These are phyloP conservation scores for Candida gigantensis DNA, from an alignment of 1,139 yeast genomes.

Conservation along the genomic window DNA sequence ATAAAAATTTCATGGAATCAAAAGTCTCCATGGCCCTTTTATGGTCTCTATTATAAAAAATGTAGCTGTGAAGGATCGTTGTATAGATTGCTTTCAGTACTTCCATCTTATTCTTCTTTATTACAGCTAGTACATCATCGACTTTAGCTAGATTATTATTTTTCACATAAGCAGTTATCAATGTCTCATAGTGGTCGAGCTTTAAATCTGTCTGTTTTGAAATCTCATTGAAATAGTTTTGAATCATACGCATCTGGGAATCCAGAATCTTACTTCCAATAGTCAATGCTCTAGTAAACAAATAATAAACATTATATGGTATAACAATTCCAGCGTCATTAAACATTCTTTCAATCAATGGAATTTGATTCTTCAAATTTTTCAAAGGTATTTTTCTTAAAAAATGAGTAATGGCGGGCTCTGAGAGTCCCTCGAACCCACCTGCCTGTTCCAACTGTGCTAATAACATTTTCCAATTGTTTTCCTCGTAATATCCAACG, in stretches of 20 bases:
- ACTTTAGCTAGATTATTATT: conserved; percentile 29
- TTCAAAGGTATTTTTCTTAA: conserved; percentile 46
- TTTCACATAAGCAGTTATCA: conserved; percentile 47
- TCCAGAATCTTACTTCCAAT: conserved; percentile 25
- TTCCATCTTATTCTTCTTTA: conserved; percentile 49
- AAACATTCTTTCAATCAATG: conserved; percentile 28
- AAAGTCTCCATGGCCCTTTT: conserved; percentile 71
- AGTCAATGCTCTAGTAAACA: conserved; percentile 46
- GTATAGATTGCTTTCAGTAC: conserved; percentile 65
- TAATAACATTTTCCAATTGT: conserved; percentile 59
- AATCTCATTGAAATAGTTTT: conserved; percentile 22
- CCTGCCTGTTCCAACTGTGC: conserved; percentile 40
- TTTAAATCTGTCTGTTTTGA: conserved; percentile 14
- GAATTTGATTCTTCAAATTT: conserved; percentile 36
- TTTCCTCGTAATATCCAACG: conserved; percentile 34
- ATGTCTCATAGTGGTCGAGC: conserved; percentile 24
- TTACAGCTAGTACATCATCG: conserved; percentile 42
- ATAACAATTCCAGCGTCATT: conserved; percentile 37
- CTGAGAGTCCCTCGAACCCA: conserved; percentile 41
- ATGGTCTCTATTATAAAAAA: conserved; percentile 52
- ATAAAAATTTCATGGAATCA: conserved; percentile 81
- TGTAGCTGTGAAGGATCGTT: conserved; percentile 66
- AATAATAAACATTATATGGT: conserved; percentile 40
- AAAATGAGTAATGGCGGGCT: conserved; percentile 40
- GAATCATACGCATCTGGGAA: conserved; percentile 25